Conservation (phyloP, 345 rosid species). For the Eucalyptus brandiana region DNA sequence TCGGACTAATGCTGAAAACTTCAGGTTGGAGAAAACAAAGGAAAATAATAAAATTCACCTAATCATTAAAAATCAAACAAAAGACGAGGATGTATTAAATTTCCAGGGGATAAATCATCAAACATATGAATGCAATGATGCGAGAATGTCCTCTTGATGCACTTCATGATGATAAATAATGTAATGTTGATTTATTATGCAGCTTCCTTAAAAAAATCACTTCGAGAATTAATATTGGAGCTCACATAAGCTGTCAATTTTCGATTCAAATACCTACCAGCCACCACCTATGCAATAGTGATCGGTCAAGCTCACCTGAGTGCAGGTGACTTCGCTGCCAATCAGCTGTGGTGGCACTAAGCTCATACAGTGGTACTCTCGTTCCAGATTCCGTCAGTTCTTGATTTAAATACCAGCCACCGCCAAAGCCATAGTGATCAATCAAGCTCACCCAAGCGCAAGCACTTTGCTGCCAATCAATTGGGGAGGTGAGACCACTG, state of each 20-base stretch:
- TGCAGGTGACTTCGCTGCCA: not conserved
- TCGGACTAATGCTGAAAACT: not conserved
- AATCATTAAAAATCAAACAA: not conserved
- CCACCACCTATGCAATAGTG: not conserved
- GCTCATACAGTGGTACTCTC: not conserved
- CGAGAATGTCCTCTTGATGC: not conserved
- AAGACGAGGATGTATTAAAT: not conserved
- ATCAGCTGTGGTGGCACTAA: not conserved
- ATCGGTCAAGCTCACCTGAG: not conserved
- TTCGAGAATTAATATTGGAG: not conserved
- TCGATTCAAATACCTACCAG: not conserved
- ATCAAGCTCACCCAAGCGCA: not conserved
- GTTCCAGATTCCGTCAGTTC: not conserved
- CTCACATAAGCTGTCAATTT: not conserved
- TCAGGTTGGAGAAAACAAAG: not conserved
- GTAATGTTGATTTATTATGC: not conserved
- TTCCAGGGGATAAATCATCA: not conserved
- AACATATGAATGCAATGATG: not conserved
- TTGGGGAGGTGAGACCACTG: not conserved
- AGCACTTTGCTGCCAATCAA: not conserved
- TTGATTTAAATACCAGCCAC: not conserved
- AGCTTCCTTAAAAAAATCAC: not conserved
- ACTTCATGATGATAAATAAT: not conserved
- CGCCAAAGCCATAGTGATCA: not conserved
- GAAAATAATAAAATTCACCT: not conserved